phyloP scores from a whole-genome alignment of 2,329 filamentous ascomycete genomes.

The Graphilbum fragrans region DNA sequence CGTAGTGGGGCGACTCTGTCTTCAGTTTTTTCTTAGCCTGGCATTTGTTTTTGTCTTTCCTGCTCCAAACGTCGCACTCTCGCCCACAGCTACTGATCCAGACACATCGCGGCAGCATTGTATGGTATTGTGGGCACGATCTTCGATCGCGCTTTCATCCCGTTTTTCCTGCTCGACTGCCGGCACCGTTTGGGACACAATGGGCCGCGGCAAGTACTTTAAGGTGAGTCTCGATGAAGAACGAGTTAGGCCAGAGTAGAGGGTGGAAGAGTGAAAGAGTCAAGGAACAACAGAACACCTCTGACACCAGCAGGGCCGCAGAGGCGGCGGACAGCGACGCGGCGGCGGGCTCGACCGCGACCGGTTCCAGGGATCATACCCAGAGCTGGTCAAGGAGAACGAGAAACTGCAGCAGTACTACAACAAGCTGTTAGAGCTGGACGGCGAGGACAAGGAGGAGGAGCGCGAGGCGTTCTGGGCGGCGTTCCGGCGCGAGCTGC shows the following conservation, averaged over 20 bases:
- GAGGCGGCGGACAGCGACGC: not conserved
- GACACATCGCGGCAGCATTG: not conserved
- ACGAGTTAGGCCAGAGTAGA: not conserved
- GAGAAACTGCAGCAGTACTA: slow-evolving; percentile 81
- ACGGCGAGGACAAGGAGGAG: slow-evolving; percentile 38
- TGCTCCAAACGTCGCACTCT: too few species aligned
- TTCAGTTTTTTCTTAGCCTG: too few species aligned
- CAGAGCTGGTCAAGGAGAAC: slow-evolving; percentile 64
- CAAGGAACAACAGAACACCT: not conserved
- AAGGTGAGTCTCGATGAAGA: not conserved
- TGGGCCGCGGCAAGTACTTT: not conserved
- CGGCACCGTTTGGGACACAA: not conserved
- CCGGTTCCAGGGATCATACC: slow-evolving; percentile 23
- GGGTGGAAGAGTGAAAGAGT: not conserved
- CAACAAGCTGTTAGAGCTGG: slow-evolving; percentile 61
- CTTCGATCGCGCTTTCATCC: not conserved
- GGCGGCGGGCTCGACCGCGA: not conserved
- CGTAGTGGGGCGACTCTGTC: too few species aligned
- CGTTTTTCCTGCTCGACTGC: not conserved
- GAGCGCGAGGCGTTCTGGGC: slow-evolving; percentile 79
- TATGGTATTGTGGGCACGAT: not conserved
- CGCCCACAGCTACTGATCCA: too few species aligned
- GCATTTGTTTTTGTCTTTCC: too few species aligned
- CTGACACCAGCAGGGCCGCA: not conserved
- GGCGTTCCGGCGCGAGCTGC: slow-evolving; percentile 69